Evolutionary conservation across 352 stramenopile species (phyloP).

Genomic region (Globisporangium ultimum): DNA sequence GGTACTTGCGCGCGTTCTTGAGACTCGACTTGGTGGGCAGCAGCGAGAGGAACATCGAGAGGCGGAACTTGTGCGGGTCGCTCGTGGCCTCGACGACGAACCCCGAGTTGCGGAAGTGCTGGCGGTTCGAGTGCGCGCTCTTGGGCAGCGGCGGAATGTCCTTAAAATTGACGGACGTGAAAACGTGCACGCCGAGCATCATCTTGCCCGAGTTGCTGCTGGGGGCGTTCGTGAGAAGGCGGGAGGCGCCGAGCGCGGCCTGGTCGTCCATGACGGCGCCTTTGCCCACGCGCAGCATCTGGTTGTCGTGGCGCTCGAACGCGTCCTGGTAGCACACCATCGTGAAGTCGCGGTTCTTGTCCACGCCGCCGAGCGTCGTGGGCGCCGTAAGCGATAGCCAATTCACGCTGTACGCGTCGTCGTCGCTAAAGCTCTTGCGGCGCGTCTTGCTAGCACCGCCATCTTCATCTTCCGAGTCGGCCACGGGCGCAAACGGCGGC

Average conservation of each 20-base stretch:
- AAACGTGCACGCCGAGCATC: constrained; percentile 52
- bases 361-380: constrained; percentile 26
- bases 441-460: no score
- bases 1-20: constrained; percentile 43
- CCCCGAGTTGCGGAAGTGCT: constrained; percentile 61
- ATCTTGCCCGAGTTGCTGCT: constrained; percentile 11
- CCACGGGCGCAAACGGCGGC: constrained; percentile 37
- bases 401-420: constrained; percentile 68
- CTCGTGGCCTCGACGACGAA: constrained; percentile 56
- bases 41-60: constrained; percentile 61
- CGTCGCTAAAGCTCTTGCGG: constrained; percentile 38
- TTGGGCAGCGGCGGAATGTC: constrained; percentile 53
- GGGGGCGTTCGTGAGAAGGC: background rate
- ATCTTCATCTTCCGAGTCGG: constrained; percentile 6
- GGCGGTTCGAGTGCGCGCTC: constrained; percentile 35
- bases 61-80: constrained; percentile 33
- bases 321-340: constrained; percentile 71
- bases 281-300: constrained; percentile 23
- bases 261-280: constrained; percentile 16
- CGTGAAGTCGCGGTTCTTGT: constrained; percentile 59
- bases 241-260: constrained; percentile 3
- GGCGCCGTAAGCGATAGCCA: constrained; percentile 56
- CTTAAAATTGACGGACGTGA: constrained; percentile 65
- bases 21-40: constrained; percentile 41
- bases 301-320: constrained; percentile 40